These are phyloP conservation scores for Graphilbum fragrans DNA, from an alignment of 2,329 filamentous ascomycete species.

Conservation along the genomic window DNA sequence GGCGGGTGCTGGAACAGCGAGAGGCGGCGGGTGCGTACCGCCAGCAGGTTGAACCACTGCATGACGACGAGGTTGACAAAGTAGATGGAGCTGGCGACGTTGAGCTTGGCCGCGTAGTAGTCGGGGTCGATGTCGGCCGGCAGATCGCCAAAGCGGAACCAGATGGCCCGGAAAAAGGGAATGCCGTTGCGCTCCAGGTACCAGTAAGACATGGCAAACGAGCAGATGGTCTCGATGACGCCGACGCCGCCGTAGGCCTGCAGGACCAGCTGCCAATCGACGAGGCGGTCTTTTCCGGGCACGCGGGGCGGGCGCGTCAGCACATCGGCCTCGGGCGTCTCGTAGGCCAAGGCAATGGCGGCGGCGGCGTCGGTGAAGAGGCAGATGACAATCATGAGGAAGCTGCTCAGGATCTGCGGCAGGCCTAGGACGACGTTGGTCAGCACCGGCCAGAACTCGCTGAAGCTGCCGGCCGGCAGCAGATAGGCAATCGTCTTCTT, in stretches of 20 bases:
- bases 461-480: constrained; percentile 69
- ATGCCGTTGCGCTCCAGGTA: constrained; percentile 52
- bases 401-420: constrained; percentile 59
- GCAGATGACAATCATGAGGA: constrained; percentile 59
- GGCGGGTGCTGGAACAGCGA: constrained; percentile 78
- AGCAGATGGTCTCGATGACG: constrained; percentile 44
- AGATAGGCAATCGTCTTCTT: constrained; percentile 78
- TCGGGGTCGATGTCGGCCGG: constrained; percentile 38
- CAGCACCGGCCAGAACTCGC: constrained; percentile 69
- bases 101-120: constrained; percentile 35
- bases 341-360: constrained; percentile 63
- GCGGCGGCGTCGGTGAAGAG: constrained; percentile 70
- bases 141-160: constrained; percentile 53
- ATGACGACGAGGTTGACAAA: constrained; percentile 78
- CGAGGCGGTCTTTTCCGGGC: constrained; percentile 56
- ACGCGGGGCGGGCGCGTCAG: constrained; percentile 57
- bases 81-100: constrained; percentile 62
- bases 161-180: constrained; percentile 40
- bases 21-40: constrained; percentile 76
- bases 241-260: constrained; percentile 65
- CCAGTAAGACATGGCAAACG: constrained; percentile 56
- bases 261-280: constrained; percentile 60
- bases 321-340: constrained; percentile 65
- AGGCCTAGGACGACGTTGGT: constrained; percentile 79
- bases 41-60: constrained; percentile 92